Evolutionary conservation across 495 filamentous ascomycete species (phyloP).

Genomic region (Cercophora newfieldiana): DNA sequence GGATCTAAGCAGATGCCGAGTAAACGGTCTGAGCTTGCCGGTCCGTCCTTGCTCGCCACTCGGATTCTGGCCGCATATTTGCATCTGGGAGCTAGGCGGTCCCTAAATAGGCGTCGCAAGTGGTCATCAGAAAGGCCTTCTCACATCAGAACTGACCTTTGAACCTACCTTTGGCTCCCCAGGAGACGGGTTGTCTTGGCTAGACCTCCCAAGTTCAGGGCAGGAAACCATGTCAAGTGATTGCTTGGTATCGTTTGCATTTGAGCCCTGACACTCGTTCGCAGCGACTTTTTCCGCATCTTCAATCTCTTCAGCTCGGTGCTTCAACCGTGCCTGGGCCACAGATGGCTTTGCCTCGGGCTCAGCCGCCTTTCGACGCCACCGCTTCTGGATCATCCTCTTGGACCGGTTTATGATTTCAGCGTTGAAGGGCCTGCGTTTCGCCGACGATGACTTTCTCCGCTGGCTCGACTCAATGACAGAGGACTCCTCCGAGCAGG

Average conservation of each 20-base stretch:
- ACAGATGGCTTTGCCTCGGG: neutral
- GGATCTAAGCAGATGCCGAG: conserved; percentile 14
- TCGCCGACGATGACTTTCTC: neutral
- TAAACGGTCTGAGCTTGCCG: neutral
- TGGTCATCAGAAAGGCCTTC: neutral
- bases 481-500: conserved; percentile 1
- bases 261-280: neutral
- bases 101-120: neutral
- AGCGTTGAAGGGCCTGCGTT: neutral
- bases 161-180: neutral
- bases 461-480: neutral
- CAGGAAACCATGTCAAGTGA: conserved; percentile 1
- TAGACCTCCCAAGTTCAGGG: neutral
- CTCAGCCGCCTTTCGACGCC: neutral
- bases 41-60: neutral
- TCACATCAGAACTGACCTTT: too few relatives aligned
- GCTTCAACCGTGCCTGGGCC: neutral
- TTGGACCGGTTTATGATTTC: neutral
- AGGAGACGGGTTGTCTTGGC: neutral
- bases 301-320: neutral
- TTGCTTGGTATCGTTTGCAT: neutral
- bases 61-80: neutral
- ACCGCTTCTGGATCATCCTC: neutral
- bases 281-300: neutral
- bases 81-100: neutral